Evolutionary conservation across 306 rosid genomes (phyloP), one percentile per base, ranked within the genome.

Genomic region (Crotalaria pallida): DNA sequence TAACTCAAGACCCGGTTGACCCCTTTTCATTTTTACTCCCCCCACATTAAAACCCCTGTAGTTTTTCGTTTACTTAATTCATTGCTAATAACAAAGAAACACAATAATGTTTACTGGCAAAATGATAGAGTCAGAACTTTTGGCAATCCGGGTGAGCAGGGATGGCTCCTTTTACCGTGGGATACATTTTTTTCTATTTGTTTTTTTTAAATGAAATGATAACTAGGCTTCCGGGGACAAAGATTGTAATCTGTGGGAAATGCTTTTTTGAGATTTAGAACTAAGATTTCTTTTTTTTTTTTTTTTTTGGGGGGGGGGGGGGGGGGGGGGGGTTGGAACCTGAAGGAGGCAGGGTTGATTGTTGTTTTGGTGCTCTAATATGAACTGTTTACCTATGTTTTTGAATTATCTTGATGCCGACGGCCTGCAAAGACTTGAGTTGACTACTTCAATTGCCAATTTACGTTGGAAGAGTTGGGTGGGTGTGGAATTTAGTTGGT

Each of bases 1-100:
- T 34, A 69, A 8, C 38, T 48, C 52, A 17, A 45, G 12, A 29
- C 21, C 43, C 33, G 23, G 31, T 22, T 33, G 52, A 33, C 7
- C 41, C 65, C 51, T 52, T 50, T 33, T 0, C 72, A 41, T 27
- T 61, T 68, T 68, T 33, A 34, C 66, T 26, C 67, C 53, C 56
- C 58, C 58, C 13, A 50, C 31, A 59, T 24, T 10, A 51, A 61
- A 40, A 18, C 45, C 21, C 7, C 24, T 44, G n/a, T 12, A 26
- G 15, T 17, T 38, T 47, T 41, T 9, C 6, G 23, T 72, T 71
- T 64, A 17, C 36, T 66, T 22, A 27, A 9, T 38, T 36, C 53
- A 44, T 40, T 23, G 53, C 18, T 58, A 65, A 19, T 51, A 78
- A 58, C 58, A 51, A 6, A n/a, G n/a, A n/a, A n/a, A n/a, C n/a